Conservation (phyloP, 2,329 filamentous ascomycete species). For the Pseudovirgaria hyperparasitica region DNA sequence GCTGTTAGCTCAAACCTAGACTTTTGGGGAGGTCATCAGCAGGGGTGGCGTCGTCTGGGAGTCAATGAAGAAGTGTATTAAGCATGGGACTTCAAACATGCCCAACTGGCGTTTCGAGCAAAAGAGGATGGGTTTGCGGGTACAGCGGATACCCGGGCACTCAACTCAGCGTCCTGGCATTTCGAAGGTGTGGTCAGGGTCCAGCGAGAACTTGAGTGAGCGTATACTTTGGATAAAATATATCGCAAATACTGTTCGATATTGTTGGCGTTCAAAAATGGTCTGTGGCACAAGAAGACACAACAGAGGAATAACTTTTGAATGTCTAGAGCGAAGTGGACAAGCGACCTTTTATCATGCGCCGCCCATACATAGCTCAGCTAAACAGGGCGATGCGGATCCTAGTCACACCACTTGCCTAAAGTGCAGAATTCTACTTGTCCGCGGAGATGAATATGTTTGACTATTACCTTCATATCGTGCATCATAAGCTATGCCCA, state of each 20-base stretch:
- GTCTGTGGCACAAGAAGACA: conserved; percentile 17
- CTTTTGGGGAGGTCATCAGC: background rate
- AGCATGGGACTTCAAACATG: background rate
- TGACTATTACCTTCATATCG: conserved; percentile 6
- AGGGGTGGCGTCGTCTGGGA: conserved; percentile 1
- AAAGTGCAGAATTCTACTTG: too few relatives aligned
- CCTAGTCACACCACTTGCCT: conserved; percentile 2
- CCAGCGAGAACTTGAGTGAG: too few relatives aligned
- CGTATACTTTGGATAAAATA: too few relatives aligned
- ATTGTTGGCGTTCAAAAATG: too few relatives aligned
- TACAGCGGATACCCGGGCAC: background rate
- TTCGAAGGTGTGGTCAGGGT: background rate
- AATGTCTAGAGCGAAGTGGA: conserved; percentile 16
- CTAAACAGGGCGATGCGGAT: conserved; percentile 18
- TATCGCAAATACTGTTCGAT: too few relatives aligned
- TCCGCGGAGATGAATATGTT: conserved; percentile 11
- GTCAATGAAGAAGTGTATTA: background rate
- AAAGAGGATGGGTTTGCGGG: background rate
- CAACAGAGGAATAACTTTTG: conserved; percentile 9
- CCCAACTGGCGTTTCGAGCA: background rate
- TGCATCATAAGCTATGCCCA: conserved; percentile 8
- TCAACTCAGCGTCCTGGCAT: conserved; percentile 1
- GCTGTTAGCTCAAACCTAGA: conserved; percentile 16
- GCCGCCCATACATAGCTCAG: too few relatives aligned
- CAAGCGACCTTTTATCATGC: too few relatives aligned